A percentile compares a stretch with the other conserved stretches of the same genome.
phyloP scores from a whole-genome alignment of 2,329 filamentous ascomycete genomes.

The Cladosporium cucumerinum region DNA sequence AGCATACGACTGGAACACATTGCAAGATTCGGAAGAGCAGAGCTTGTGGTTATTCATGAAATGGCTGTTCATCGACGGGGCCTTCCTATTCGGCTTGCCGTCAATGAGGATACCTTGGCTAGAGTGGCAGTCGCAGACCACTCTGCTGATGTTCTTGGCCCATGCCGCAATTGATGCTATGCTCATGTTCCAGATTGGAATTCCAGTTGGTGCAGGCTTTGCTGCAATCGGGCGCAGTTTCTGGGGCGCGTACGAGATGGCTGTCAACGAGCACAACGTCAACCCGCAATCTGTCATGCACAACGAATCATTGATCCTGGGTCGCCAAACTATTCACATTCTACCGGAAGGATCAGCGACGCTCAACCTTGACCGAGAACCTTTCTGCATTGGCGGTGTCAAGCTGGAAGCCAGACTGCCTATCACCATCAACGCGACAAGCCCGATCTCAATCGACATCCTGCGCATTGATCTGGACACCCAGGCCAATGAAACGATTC shows the following conservation, averaged over 20 bases:
- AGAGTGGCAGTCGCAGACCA: constrained; percentile 76
- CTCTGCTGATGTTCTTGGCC: constrained; percentile 65
- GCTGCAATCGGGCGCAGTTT: constrained; percentile 72
- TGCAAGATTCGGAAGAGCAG: constrained; percentile 76
- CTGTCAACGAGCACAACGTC: constrained; percentile 89
- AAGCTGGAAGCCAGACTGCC: constrained; percentile 66
- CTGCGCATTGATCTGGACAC: constrained; percentile 80
- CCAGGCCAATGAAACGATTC: constrained; percentile 74
- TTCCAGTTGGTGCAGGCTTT: constrained; percentile 72
- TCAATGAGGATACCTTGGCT: constrained; percentile 92
- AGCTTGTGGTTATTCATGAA: constrained; percentile 92
- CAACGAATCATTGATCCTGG: constrained; percentile 89
- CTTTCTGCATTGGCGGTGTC: constrained; percentile 73
- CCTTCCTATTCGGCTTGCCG: constrained; percentile 83
- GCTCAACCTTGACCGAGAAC: constrained; percentile 74
- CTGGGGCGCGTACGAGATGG: constrained; percentile 80
- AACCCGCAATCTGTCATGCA: constrained; percentile 84
- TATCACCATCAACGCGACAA: constrained; percentile 89
- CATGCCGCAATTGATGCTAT: constrained; percentile 76
- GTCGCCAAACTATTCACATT: constrained; percentile 96
- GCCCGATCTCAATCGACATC: constrained; percentile 85
- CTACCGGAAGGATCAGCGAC: constrained; percentile 87
- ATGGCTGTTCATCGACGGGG: constrained; percentile 83
- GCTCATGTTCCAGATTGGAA: constrained; percentile 85
- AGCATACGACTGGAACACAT: constrained; percentile 76